Evolutionary conservation across 768 basidiomycete genomes (phyloP).

Genomic region (Mycena vitilis): DNA sequence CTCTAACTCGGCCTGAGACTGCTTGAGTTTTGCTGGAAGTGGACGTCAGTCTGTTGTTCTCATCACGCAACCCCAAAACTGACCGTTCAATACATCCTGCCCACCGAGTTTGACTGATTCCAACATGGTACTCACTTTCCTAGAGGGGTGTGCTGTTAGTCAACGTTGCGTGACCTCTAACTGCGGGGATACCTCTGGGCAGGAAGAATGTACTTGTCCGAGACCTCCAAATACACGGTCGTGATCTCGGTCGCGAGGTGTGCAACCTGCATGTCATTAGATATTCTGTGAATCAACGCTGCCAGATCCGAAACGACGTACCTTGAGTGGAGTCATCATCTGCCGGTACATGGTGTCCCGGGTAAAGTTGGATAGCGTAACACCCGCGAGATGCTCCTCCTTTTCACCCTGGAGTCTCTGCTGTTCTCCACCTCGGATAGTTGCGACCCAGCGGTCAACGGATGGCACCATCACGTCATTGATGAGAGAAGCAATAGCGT

Average conservation of each 20-base stretch:
- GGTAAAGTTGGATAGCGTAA: background rate
- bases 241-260: background rate
- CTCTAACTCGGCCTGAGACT: too few species aligned
- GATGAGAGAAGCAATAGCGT: slow-evolving; percentile 1
- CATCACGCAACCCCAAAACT: too few species aligned
- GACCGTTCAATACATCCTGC: too few species aligned
- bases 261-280: background rate
- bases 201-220: slow-evolving; percentile 1
- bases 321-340: slow-evolving; percentile 1
- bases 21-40: too few species aligned
- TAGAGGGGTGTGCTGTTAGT: too few species aligned
- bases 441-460: background rate
- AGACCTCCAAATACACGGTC: background rate
- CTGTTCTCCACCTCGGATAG: background rate
- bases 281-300: too few species aligned
- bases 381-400: background rate
- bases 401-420: background rate
- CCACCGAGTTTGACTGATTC: too few species aligned
- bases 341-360: background rate
- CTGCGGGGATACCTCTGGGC: slow-evolving; percentile 12
- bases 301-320: background rate
- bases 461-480: background rate
- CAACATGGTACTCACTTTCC: too few species aligned
- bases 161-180: too few species aligned
- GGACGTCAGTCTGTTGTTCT: too few species aligned